Evolutionary conservation across 306 rosid genomes (phyloP).

Genomic region (Vigna radiata): DNA sequence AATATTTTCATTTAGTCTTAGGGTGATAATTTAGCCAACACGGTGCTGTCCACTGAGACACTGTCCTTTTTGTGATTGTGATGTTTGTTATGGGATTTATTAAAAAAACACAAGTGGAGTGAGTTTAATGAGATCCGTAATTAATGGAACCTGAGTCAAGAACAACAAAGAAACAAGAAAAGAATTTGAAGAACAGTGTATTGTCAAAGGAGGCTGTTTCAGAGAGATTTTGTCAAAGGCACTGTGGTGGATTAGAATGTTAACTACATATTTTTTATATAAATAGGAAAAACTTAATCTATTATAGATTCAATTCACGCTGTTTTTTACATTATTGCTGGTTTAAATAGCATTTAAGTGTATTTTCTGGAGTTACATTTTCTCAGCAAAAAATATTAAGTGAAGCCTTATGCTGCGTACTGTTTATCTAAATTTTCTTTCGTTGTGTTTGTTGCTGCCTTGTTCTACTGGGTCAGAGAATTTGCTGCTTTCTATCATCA

Average conservation of each 20-base stretch:
- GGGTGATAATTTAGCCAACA: constrained; percentile 7
- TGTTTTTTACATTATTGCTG: not conserved
- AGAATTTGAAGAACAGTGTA: not conserved
- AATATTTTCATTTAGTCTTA: constrained; percentile 20
- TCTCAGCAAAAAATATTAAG: constrained; percentile 7
- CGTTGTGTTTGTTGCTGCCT: constrained; percentile 39
- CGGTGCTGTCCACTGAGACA: constrained; percentile 18
- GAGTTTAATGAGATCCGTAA: constrained; percentile 6
- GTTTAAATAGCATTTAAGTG: not conserved
- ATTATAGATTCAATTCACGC: constrained; percentile 1
- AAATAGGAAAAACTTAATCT: not conserved
- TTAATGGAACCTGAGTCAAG: constrained; percentile 23
- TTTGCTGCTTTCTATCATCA: constrained; percentile 34
- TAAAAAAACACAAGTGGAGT: constrained; percentile 7
- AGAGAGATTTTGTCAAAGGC: constrained; percentile 25
- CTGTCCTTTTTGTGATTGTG: constrained; percentile 18
- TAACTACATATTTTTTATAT: constrained; percentile 28
- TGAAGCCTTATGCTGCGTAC: constrained; percentile 11
- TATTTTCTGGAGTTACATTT: constrained; percentile 32
- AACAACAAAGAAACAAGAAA: constrained; percentile 22
- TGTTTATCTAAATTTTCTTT: constrained; percentile 1
- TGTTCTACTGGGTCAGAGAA: constrained; percentile 24
- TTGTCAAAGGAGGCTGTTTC: too few species aligned
- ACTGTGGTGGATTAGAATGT: constrained; percentile 14
- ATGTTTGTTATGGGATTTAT: constrained; percentile 12